Conservation (phyloP, 176 grass and related monocot species). For the Eragrostis curvula region DNA sequence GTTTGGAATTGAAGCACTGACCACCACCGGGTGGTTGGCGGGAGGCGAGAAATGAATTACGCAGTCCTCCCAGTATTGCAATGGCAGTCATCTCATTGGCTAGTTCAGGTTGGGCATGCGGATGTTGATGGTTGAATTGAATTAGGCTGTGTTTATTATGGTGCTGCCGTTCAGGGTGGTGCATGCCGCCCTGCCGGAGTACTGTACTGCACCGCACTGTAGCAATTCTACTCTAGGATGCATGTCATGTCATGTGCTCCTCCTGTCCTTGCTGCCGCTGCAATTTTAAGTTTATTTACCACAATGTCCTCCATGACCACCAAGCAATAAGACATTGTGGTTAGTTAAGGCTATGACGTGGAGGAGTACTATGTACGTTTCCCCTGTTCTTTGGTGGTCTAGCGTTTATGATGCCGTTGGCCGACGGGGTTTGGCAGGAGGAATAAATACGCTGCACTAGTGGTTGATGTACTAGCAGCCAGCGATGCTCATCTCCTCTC, state of each 20-base stretch:
- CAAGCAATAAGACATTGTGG: too few species aligned
- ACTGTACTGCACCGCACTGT: neutral
- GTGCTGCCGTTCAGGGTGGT: neutral
- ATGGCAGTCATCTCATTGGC: neutral
- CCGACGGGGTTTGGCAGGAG: neutral
- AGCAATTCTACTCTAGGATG: neutral
- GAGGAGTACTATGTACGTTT: too few species aligned
- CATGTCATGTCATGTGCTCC: neutral
- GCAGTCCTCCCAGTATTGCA: neutral
- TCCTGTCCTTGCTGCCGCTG: neutral
- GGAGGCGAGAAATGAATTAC: neutral
- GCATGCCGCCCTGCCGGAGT: neutral
- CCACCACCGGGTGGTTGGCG: neutral
- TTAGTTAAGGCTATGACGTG: too few species aligned
- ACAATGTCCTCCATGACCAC: too few species aligned
- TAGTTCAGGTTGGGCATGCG: neutral
- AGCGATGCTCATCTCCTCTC: neutral
- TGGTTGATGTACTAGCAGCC: neutral
- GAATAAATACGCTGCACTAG: constrained; percentile 22
- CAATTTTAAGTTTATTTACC: too few species aligned
- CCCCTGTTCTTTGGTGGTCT: too few species aligned
- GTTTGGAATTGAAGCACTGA: constrained; percentile 1
- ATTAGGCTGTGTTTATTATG: neutral
- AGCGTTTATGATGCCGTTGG: neutral
- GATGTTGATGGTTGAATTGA: neutral